Conservation (phyloP, 306 rosid species). For the Pyrus communis region DNA sequence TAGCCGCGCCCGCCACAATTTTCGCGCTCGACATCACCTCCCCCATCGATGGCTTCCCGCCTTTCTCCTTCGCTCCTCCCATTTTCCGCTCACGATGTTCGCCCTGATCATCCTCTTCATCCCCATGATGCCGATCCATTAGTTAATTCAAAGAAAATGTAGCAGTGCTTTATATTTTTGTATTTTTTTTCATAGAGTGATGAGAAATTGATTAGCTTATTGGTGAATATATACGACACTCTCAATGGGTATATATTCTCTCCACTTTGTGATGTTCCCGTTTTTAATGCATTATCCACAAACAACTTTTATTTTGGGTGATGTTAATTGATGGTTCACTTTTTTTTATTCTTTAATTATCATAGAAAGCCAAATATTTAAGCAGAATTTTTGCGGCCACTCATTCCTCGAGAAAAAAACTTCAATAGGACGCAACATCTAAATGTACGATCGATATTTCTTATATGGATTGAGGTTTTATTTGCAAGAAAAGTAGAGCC, state of each 20-base stretch:
- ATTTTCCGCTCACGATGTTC: not conserved
- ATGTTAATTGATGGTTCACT: not conserved
- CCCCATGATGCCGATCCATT: not conserved
- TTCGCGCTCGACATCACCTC: conserved; percentile 45
- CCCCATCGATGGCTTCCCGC: not conserved
- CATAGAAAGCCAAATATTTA: not conserved
- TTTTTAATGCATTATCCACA: not conserved
- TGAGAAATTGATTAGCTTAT: not conserved
- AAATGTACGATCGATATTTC: not conserved
- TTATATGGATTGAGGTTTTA: not conserved
- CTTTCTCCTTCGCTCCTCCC: not conserved
- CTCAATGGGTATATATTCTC: not conserved
- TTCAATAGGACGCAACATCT: too few relatives aligned
- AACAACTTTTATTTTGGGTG: not conserved
- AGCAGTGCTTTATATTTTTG: not conserved
- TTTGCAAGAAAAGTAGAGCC: too few relatives aligned
- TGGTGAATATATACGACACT: not conserved
- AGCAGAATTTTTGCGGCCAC: not conserved
- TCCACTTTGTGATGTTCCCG: not conserved
- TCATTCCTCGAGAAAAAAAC: not conserved
- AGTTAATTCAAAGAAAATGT: not conserved
- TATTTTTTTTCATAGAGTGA: not conserved
- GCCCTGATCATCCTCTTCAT: not conserved
- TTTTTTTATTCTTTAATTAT: not conserved
- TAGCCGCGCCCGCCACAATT: conserved; percentile 39